These are phyloP conservation scores for Tremellales sp. DNA, from an alignment of 1,284 basidiomycete genomes.

Conservation along the genomic window DNA sequence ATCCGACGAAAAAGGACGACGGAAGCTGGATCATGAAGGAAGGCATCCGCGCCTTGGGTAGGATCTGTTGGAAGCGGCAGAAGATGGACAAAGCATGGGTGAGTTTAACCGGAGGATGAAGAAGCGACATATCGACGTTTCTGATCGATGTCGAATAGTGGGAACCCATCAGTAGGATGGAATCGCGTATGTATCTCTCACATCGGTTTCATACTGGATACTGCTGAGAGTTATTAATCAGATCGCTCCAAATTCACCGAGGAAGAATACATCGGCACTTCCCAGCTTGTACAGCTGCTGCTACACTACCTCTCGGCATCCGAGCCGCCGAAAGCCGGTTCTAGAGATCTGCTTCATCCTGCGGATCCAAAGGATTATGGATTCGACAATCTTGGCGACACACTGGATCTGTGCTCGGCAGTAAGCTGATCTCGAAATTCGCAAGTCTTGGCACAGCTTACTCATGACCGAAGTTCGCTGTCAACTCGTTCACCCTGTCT, in stretches of 20 bases:
- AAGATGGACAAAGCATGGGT: conserved; percentile 61
- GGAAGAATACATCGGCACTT: conserved; percentile 30
- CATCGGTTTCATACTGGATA: not conserved
- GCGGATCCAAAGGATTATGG: conserved; percentile 40
- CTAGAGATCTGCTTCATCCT: conserved; percentile 17
- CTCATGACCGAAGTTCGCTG: conserved; percentile 60
- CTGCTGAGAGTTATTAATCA: not conserved
- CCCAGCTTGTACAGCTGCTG: conserved; percentile 38
- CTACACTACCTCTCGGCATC: conserved; percentile 36
- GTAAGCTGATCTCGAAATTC: conserved; percentile 19
- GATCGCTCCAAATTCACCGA: conserved; percentile 11
- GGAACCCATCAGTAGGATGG: conserved; percentile 62
- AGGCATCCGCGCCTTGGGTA: conserved; percentile 59
- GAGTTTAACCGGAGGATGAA: conserved; percentile 29
- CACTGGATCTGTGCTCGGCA: conserved; percentile 39
- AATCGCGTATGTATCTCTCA: conserved; percentile 63
- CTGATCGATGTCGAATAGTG: conserved; percentile 51
- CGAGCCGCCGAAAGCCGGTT: conserved; percentile 1
- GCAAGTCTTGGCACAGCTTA: not conserved
- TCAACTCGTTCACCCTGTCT: conserved; percentile 83
- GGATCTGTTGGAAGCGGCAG: conserved; percentile 65
- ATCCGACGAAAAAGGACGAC: conserved; percentile 13
- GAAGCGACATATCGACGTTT: not conserved
- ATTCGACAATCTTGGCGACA: conserved; percentile 28
- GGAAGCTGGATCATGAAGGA: conserved; percentile 59